A percentile compares a stretch with the other conserved stretches of the same genome.
phyloP scores from a whole-genome alignment of 441 rosid genomes.

The Pelargonium citronellum region DNA sequence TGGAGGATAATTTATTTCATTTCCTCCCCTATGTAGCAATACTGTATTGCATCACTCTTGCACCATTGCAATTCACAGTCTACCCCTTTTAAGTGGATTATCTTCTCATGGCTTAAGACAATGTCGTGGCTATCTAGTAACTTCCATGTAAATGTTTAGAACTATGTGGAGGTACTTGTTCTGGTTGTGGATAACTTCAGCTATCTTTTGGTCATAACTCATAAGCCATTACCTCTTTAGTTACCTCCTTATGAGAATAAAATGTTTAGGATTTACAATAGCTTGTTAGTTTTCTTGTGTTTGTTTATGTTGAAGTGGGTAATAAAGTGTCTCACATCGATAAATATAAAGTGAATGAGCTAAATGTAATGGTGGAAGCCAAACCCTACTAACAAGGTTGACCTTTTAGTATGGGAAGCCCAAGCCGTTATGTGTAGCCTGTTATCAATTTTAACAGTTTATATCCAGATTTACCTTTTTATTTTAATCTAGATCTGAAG shows the following conservation, averaged over 20 bases:
- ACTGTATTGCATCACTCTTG: slow-evolving; percentile 2
- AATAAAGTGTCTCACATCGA: too few relatives aligned
- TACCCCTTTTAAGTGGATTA: background rate
- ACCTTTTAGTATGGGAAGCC: too few relatives aligned
- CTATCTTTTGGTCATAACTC: background rate
- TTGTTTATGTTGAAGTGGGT: background rate
- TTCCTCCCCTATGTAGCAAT: background rate
- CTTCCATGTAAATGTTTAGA: background rate
- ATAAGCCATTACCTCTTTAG: slow-evolving; percentile 1
- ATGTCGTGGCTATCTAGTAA: background rate
- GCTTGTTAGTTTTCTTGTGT: background rate
- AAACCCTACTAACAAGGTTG: too few relatives aligned
- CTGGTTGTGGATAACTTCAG: background rate
- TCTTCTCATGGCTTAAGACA: background rate
- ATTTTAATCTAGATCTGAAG: slow-evolving; percentile 3
- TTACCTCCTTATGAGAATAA: background rate
- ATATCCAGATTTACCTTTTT: background rate
- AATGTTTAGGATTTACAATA: background rate
- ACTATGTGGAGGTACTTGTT: background rate
- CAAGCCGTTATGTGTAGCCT: too few relatives aligned
- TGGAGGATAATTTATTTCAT: background rate
- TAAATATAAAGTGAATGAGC: too few relatives aligned
- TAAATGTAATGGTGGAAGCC: too few relatives aligned
- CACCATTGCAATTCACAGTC: background rate
- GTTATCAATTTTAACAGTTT: too few relatives aligned